Conservation (phyloP, 2,329 filamentous ascomycete genomes). For the Hypoxylon sp. region DNA sequence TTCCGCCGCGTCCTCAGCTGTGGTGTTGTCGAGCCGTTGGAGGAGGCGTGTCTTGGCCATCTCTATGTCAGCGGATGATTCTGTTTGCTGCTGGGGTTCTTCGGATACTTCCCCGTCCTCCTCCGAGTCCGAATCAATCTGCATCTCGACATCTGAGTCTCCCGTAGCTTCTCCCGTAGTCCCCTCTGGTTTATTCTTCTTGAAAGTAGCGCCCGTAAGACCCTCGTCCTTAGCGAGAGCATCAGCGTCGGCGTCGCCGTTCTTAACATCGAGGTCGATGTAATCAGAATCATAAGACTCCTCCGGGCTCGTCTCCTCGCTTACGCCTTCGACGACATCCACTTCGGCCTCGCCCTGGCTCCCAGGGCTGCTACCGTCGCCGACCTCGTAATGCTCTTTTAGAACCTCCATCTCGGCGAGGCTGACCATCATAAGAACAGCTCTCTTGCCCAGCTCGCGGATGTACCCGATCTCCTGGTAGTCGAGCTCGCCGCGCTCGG, state of each 20-base stretch:
- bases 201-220: not conserved
- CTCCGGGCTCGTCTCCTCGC: slow-evolving; percentile 58
- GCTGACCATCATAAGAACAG: slow-evolving; percentile 72
- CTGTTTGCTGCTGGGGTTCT: slow-evolving; percentile 49
- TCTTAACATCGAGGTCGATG: slow-evolving; percentile 56
- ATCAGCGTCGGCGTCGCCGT: slow-evolving; percentile 54
- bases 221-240: slow-evolving; percentile 28
- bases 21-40: slow-evolving; percentile 59
- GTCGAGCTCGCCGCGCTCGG: slow-evolving; percentile 80
- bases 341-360: slow-evolving; percentile 54
- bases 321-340: slow-evolving; percentile 63
- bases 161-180: slow-evolving; percentile 52
- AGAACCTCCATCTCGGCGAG: slow-evolving; percentile 68
- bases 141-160: slow-evolving; percentile 57
- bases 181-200: not conserved
- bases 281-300: slow-evolving; percentile 54
- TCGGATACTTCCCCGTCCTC: slow-evolving; percentile 59
- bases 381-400: slow-evolving; percentile 60
- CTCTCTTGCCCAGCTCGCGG: slow-evolving; percentile 84
- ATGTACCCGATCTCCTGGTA: slow-evolving; percentile 82
- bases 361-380: slow-evolving; percentile 48
- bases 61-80: slow-evolving; percentile 60
- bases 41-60: slow-evolving; percentile 66
- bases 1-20: slow-evolving; percentile 19
- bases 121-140: slow-evolving; percentile 53